These are phyloP conservation scores for Betula pendula DNA, from an alignment of 306 rosid species.

Conservation along the genomic window DNA sequence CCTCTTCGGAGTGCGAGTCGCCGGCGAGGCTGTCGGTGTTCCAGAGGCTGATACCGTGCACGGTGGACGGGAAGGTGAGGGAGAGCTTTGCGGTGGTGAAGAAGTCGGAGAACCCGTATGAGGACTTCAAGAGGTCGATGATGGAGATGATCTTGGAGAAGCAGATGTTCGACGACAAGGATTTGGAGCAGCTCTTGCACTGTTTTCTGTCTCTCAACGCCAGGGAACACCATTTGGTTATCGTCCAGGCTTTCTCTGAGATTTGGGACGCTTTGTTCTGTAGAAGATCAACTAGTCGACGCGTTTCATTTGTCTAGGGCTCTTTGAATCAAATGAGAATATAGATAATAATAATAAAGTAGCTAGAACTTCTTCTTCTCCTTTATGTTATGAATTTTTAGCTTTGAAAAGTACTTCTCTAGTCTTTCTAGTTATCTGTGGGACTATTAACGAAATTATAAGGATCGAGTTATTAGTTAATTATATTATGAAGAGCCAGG, in stretches of 20 bases:
- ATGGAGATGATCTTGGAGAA: slow-evolving; percentile 67
- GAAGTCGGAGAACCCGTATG: slow-evolving; percentile 58
- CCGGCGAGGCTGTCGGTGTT: slow-evolving; percentile 68
- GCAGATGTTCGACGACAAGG: slow-evolving; percentile 48
- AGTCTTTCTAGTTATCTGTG: no score
- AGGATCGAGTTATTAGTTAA: no score
- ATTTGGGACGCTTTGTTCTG: slow-evolving; percentile 52
- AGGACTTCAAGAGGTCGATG: slow-evolving; percentile 63
- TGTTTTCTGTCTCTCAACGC: slow-evolving; percentile 52
- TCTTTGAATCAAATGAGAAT: not conserved
- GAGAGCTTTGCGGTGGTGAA: slow-evolving; percentile 66
- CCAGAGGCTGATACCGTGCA: slow-evolving; percentile 51
- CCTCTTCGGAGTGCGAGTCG: slow-evolving; percentile 22
- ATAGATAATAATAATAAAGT: not conserved
- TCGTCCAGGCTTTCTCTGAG: slow-evolving; percentile 51
- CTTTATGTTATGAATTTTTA: not conserved
- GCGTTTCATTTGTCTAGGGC: slow-evolving; percentile 29
- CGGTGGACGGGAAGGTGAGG: slow-evolving; percentile 55
- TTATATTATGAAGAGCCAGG: not conserved
- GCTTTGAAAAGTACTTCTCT: not conserved
- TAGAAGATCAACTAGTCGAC: slow-evolving; percentile 16
- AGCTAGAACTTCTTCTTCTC: not conserved
- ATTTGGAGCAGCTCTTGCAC: slow-evolving; percentile 53
- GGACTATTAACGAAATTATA: no score
- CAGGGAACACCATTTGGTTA: slow-evolving; percentile 35